Evolutionary conservation across 352 stramenopile species (phyloP).

Genomic region (Pythium sukuiense): DNA sequence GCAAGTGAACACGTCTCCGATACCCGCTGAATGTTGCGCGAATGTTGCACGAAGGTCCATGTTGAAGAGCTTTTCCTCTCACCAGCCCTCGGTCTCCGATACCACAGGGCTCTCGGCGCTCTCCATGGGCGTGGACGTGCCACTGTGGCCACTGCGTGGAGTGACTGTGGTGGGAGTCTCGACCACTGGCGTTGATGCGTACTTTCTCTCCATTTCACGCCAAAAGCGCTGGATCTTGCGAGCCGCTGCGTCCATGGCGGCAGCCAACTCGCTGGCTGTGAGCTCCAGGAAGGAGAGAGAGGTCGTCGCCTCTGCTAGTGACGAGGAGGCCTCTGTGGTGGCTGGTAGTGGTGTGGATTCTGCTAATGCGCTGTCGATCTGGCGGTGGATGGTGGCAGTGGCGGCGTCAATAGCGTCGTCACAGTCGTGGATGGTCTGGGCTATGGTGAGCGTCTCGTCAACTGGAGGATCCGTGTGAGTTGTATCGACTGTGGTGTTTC

Average conservation of each 20-base stretch:
- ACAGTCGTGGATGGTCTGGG: slow-evolving; percentile 16
- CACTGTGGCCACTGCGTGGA: background rate
- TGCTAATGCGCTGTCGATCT: slow-evolving; percentile 12
- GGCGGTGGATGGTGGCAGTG: slow-evolving; percentile 6
- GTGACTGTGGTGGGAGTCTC: background rate
- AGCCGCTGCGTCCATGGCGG: slow-evolving; percentile 30
- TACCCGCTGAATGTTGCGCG: slow-evolving; percentile 16
- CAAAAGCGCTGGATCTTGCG: slow-evolving; percentile 33
- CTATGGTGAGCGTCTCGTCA: background rate
- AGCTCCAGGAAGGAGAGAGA: background rate
- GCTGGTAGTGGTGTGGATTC: background rate
- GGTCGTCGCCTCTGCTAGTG: background rate
- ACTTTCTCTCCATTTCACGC: slow-evolving; percentile 29
- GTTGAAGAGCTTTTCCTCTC: slow-evolving; percentile 22
- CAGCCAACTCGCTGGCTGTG: slow-evolving; percentile 9
- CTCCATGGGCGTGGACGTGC: background rate
- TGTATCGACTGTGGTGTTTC: too few relatives aligned
- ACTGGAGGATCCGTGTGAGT: background rate
- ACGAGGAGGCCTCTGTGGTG: background rate
- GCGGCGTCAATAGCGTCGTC: slow-evolving; percentile 16
- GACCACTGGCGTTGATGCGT: background rate
- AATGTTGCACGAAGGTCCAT: slow-evolving; percentile 29
- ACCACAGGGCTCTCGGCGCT: slow-evolving; percentile 12
- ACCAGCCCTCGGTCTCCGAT: slow-evolving; percentile 16
- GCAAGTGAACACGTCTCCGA: background rate